Evolutionary conservation across 192 early-diverging fungal genomes (phyloP).

Genomic region (Entomortierella chlamydospora): DNA sequence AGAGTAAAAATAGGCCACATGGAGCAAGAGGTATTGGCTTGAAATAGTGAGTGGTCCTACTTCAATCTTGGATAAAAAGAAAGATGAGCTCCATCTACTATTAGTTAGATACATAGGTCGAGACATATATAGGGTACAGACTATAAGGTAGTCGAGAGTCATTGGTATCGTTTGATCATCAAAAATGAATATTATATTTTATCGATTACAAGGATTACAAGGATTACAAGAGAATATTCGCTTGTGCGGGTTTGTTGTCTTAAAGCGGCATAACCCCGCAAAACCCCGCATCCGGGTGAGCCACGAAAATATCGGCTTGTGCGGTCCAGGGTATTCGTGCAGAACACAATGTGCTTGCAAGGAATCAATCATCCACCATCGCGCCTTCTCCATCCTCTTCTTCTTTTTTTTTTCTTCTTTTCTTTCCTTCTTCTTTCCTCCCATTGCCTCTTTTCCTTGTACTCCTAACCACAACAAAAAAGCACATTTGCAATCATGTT

Average conservation of each 20-base stretch:
- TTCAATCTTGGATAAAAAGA: too few species aligned
- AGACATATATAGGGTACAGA: too few species aligned
- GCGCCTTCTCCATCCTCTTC: background rate
- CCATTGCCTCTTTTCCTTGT: background rate
- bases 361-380: background rate
- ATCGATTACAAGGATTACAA: too few species aligned
- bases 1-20: too few species aligned
- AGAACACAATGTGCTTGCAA: background rate
- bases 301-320: slow-evolving; percentile 3
- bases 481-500: slow-evolving; percentile 31
- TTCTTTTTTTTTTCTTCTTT: background rate
- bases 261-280: slow-evolving; percentile 33
- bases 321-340: background rate
- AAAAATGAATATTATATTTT: too few species aligned
- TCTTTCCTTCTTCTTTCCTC: slow-evolving; percentile 4
- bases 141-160: too few species aligned
- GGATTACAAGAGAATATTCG: background rate
- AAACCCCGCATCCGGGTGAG: slow-evolving; percentile 29
- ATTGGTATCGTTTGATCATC: too few species aligned
- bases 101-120: too few species aligned
- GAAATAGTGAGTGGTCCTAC: too few species aligned
- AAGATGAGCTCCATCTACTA: too few species aligned
- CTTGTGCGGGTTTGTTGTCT: slow-evolving; percentile 5
- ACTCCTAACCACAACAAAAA: slow-evolving; percentile 1
- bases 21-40: too few species aligned